phyloP scores from a whole-genome alignment of 176 grass and related monocot species.

The Tillandsia fasciculata region DNA sequence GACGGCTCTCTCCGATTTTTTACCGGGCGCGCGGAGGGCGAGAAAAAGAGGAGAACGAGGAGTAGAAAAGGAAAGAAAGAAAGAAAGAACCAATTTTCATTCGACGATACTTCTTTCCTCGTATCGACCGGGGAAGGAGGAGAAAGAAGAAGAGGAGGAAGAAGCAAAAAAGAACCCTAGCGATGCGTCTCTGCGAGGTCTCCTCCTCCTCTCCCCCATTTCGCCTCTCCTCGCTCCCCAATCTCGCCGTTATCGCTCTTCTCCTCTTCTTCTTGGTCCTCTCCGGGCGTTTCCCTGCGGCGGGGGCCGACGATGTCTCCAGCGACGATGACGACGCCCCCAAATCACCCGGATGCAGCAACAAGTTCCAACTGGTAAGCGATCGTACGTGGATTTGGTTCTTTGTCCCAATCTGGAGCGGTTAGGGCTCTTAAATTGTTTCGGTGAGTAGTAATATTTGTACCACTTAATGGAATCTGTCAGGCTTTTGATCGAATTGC shows the following conservation, averaged over 20 bases:
- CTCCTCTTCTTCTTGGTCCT: conserved; percentile 35
- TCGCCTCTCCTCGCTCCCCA: conserved; percentile 5
- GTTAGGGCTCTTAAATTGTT: too few relatives aligned
- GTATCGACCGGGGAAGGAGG: too few relatives aligned
- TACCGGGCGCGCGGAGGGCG: too few relatives aligned
- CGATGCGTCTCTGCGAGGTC: conserved; percentile 19
- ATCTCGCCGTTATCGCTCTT: neutral
- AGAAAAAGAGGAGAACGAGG: too few relatives aligned
- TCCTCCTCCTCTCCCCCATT: conserved; percentile 1
- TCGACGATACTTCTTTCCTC: too few relatives aligned
- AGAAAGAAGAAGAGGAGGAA: neutral
- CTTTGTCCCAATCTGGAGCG: too few relatives aligned
- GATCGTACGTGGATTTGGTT: neutral
- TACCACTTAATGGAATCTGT: too few relatives aligned
- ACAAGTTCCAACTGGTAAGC: conserved; percentile 91
- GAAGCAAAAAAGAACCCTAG: neutral
- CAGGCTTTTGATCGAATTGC: too few relatives aligned
- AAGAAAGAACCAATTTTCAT: too few relatives aligned
- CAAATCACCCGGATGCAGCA: conserved; percentile 56
- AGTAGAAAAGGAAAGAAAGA: too few relatives aligned
- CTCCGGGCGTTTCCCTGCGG: conserved; percentile 7
- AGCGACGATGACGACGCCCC: conserved; percentile 48
- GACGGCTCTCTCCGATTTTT: too few relatives aligned
- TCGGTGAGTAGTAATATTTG: too few relatives aligned
- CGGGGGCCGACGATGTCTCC: conserved; percentile 55